Evolutionary conservation across 225 moss, liverwort and hornwort genomes (phyloP), one percentile per base, ranked within the genome.

Genomic region (Climacium dendroides): DNA sequence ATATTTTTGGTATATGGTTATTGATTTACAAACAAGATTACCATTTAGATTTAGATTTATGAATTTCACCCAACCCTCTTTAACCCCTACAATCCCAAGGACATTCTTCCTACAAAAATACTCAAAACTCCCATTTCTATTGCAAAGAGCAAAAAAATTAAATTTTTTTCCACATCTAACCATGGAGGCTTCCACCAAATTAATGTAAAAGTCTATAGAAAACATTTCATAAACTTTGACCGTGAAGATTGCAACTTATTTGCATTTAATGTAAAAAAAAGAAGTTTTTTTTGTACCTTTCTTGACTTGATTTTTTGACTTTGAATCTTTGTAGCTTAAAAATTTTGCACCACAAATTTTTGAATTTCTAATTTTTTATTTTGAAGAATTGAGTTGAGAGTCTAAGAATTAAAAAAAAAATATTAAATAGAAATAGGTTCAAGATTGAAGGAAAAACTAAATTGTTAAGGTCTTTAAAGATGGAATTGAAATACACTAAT

Each of bases 81-180:
- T 15, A 19, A 23, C 0, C 0, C 13, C 4, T 8, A 7, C 2
- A 39, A 4, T 39, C 10, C 1, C 0, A 67, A 67, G 13, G 37
- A 0, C 22, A 12, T 37, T 37, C 19, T 66, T 18, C 25, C 7
- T 9, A 34, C 5, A 34, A 34, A 30, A 34, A 8, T 1, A 14
- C 3, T 39, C 8, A 69, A 24, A 69, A 24, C 1, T 69, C 0
- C 4, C 14, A 69, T 69, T 69, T 39, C 2, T 39, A 69, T 24
- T 8, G 39, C 14, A 8, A 69, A 14, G 3, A 24, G 13, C 4
- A 23, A 69, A 13, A 67, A 13, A 64, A 8, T 19, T 11, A 2
- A 12, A 5, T 43, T 26, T 14, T 4, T 6, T 39, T 39, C 4
- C 7, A n/a, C 11, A 66, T 20, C 7, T 24, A 23, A 23, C 2